Evolutionary conservation across 208 protist species (phyloP).

Genomic region (Acanthamoeba culbertsoni): DNA sequence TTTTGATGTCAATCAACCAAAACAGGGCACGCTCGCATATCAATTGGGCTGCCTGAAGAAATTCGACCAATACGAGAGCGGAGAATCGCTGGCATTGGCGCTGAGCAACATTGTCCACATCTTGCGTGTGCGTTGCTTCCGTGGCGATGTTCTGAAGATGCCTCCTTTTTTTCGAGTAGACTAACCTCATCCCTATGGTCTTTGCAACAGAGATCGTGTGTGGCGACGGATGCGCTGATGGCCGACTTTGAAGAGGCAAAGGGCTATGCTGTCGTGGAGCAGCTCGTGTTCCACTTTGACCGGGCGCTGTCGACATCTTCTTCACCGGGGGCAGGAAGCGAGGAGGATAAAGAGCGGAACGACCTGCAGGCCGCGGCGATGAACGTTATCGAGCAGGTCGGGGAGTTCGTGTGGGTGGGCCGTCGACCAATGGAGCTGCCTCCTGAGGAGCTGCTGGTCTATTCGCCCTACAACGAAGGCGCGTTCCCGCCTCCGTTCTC

Average conservation of each 20-base stretch:
- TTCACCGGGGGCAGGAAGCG: not conserved
- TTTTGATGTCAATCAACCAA: not conserved
- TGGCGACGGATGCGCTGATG: not conserved
- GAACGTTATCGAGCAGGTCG: not conserved
- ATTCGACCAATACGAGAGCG: not conserved
- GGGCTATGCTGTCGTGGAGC: not conserved
- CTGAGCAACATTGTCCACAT: not conserved
- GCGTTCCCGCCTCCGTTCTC: not conserved
- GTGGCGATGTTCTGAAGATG: not conserved
- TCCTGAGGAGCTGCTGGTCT: not conserved
- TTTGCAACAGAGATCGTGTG: not conserved
- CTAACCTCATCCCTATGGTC: not conserved
- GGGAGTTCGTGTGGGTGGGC: constrained; percentile 40
- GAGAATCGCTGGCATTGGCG: not conserved
- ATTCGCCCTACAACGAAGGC: constrained; percentile 40
- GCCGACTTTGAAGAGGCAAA: not conserved
- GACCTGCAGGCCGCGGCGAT: not conserved
- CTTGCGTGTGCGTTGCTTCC: not conserved
- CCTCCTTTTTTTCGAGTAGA: not conserved
- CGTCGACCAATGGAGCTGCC: not conserved
- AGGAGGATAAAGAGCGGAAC: not conserved
- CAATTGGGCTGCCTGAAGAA: not conserved
- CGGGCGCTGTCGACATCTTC: not conserved
- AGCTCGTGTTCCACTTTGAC: not conserved
- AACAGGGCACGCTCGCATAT: not conserved